Conservation (phyloP, 441 rosid genomes). For the Erysimum cheiri region DNA sequence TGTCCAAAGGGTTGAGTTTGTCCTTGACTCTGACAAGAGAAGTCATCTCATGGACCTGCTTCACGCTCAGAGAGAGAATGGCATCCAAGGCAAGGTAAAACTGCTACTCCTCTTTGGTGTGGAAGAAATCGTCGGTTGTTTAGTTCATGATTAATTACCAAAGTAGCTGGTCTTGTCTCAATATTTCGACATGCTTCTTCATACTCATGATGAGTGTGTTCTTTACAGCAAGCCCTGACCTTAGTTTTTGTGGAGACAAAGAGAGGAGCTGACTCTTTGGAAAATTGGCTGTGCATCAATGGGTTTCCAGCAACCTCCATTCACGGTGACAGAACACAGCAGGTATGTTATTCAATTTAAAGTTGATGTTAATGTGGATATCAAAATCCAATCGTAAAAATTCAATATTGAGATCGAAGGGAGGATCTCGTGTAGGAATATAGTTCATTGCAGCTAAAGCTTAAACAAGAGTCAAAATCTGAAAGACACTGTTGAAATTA, state of each 20-base stretch:
- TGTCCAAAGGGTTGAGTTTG: conserved; percentile 65
- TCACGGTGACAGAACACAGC: conserved; percentile 92
- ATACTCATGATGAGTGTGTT: conserved; percentile 21
- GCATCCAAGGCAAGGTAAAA: conserved; percentile 73
- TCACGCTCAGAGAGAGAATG: conserved; percentile 86
- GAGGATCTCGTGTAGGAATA: conserved; percentile 8
- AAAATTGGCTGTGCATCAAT: conserved; percentile 76
- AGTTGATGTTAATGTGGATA: conserved; percentile 11
- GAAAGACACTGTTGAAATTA: conserved; percentile 22
- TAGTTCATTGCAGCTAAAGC: conserved; percentile 12
- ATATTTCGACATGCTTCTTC: not conserved
- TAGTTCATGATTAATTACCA: conserved; percentile 12
- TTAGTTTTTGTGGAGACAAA: conserved; percentile 94
- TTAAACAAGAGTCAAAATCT: conserved; percentile 1
- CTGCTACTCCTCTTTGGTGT: conserved; percentile 15
- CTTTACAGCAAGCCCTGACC: conserved; percentile 79
- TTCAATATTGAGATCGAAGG: not conserved
- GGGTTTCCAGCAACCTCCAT: conserved; percentile 90
- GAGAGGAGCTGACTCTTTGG: conserved; percentile 87
- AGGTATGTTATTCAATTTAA: conserved; percentile 51
- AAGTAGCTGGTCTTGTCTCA: conserved; percentile 12
- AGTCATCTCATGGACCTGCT: conserved; percentile 97
- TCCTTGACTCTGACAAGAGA: conserved; percentile 79
- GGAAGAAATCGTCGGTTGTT: conserved; percentile 1
- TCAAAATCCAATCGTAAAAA: not conserved